A percentile compares a stretch with the other conserved stretches of the same genome.
phyloP scores from a whole-genome alignment of 441 rosid species.

The Gossypium gossypioides region DNA sequence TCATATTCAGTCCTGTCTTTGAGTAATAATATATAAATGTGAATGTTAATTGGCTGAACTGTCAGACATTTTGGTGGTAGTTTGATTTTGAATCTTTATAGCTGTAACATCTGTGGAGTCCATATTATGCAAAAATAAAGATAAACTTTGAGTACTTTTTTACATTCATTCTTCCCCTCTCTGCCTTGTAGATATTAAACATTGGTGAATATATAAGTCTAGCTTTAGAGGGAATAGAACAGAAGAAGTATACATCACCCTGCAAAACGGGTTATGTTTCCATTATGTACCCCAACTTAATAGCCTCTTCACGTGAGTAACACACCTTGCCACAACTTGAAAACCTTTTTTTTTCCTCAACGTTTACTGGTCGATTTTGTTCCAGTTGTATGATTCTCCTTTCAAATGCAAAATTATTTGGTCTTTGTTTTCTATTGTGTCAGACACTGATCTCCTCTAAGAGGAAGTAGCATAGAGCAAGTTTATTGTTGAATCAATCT shows the following conservation, averaged over 20 bases:
- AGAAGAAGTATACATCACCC: neutral
- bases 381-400: neutral
- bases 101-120: neutral
- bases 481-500: neutral
- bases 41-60: neutral
- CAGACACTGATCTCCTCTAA: neutral
- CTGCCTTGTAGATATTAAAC: constrained; percentile 12
- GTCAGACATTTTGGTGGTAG: neutral
- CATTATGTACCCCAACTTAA: neutral
- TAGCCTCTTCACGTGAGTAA: constrained; percentile 4
- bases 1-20: neutral
- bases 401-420: neutral
- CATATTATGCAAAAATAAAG: neutral
- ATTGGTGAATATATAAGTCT: neutral
- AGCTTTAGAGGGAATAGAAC: neutral
- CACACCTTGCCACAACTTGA: neutral
- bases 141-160: neutral
- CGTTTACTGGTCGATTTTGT: neutral
- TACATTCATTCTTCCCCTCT: neutral
- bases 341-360: neutral
- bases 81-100: neutral
- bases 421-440: neutral
- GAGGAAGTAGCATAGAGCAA: neutral
- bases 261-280: neutral
- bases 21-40: neutral